A percentile compares a stretch with the other conserved stretches of the same genome.
phyloP scores from a whole-genome alignment of 2,329 filamentous ascomycete genomes.

The Epicoccum nigrum region DNA sequence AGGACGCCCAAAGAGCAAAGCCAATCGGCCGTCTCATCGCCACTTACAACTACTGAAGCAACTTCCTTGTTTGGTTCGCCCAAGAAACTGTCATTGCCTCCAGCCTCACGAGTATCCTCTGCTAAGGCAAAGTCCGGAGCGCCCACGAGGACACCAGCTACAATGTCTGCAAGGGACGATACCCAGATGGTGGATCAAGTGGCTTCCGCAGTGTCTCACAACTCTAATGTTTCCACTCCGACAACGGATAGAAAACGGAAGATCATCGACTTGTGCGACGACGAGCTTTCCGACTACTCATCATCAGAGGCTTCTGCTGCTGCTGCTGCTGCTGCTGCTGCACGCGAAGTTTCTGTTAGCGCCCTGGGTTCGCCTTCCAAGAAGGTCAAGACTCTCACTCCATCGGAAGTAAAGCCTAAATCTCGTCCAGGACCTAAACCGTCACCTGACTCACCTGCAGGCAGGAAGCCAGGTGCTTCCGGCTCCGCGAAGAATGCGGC shows the following conservation, averaged over 20 bases:
- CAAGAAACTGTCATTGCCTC: conserved; percentile 18
- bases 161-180: neutral
- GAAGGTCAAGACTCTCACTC: neutral
- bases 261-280: conserved; percentile 1
- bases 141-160: conserved; percentile 3
- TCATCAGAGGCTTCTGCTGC: neutral
- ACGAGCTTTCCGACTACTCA: conserved; percentile 1
- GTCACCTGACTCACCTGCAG: no score
- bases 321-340: neutral
- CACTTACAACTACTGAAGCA: neutral
- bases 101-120: neutral
- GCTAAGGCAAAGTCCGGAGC: conserved; percentile 4
- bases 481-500: neutral
- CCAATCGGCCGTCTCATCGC: no score
- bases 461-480: no score
- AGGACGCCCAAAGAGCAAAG: no score
- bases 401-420: no score
- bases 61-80: conserved; percentile 3
- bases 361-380: neutral
- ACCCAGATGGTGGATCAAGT: neutral
- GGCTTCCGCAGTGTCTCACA: conserved; percentile 5
- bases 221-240: neutral
- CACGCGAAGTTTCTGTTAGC: neutral
- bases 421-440: no score
- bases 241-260: conserved; percentile 2